Evolutionary conservation across 306 rosid genomes (phyloP).

Genomic region (Cucurbita pepo): DNA sequence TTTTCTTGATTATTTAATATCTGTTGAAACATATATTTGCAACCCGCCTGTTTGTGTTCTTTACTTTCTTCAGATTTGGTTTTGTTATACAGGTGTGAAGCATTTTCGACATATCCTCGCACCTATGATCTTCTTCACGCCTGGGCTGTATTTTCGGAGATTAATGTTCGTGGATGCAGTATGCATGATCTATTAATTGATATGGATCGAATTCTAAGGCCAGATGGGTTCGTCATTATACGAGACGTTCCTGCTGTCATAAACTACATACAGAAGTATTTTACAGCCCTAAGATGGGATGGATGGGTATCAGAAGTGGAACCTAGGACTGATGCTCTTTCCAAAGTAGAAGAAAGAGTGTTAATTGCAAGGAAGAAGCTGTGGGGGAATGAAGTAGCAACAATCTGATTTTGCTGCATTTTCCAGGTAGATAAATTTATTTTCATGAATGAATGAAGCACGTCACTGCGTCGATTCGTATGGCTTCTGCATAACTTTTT

Average conservation of each 20-base stretch:
- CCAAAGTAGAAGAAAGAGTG: constrained; percentile 36
- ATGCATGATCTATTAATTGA: constrained; percentile 39
- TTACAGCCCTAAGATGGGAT: constrained; percentile 41
- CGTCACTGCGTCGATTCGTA: background rate
- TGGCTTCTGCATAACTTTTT: background rate
- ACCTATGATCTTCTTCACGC: constrained; percentile 56
- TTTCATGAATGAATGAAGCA: background rate
- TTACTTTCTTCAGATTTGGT: background rate
- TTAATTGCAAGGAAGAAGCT: constrained; percentile 39
- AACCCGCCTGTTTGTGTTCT: background rate
- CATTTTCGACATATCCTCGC: constrained; percentile 56
- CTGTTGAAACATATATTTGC: background rate
- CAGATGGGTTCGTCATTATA: constrained; percentile 45
- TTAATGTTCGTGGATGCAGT: constrained; percentile 34
- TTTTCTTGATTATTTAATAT: too few species aligned
- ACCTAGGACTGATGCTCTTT: constrained; percentile 34
- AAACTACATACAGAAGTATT: constrained; percentile 27
- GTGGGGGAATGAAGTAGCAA: constrained; percentile 16
- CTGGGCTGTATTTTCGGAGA: constrained; percentile 37
- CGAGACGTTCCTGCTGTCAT: constrained; percentile 35
- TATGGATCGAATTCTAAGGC: constrained; percentile 49
- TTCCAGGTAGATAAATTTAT: constrained; percentile 1
- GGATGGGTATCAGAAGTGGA: constrained; percentile 48
- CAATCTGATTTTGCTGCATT: constrained; percentile 10
- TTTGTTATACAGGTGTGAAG: constrained; percentile 36